A percentile compares a stretch with the other conserved stretches of the same genome.
Conservation (phyloP, 2,329 filamentous ascomycete genomes). For the Aspergillus pseudoterreus region DNA sequence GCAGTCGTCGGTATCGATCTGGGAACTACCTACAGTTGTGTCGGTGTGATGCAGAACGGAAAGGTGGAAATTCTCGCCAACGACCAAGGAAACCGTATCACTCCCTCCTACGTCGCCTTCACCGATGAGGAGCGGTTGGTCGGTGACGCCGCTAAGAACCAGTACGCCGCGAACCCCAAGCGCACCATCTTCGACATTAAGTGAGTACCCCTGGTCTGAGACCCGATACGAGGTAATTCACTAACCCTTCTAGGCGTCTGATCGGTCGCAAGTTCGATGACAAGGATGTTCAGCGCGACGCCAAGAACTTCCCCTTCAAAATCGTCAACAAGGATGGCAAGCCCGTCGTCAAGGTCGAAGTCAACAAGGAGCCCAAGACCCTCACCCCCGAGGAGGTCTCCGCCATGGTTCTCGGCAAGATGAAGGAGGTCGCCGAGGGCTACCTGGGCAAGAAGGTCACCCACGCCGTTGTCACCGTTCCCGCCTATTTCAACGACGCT, state of each 20-base stretch:
- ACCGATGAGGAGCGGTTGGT: constrained; percentile 96
- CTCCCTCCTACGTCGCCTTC: constrained; percentile 91
- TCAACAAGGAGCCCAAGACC: constrained; percentile 55
- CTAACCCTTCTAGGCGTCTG: constrained; percentile 57
- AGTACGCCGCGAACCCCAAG: constrained; percentile 74
- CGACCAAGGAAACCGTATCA: constrained; percentile 95
- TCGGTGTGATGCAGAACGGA: constrained; percentile 93
- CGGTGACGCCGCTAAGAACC: constrained; percentile 96
- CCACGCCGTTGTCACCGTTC: constrained; percentile 80
- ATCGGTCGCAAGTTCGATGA: constrained; percentile 81
- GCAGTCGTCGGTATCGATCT: constrained; percentile 90
- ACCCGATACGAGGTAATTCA: neutral
- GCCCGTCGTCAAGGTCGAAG: constrained; percentile 71
- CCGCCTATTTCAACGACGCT: constrained; percentile 98
- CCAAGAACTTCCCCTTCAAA: constrained; percentile 99
- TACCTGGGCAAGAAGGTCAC: constrained; percentile 60
- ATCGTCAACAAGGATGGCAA: constrained; percentile 86
- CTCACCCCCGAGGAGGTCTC: constrained; percentile 66
- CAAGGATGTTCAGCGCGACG: constrained; percentile 84
- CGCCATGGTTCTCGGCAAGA: constrained; percentile 65
- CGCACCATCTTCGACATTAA: constrained; percentile 80
- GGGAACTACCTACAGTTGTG: constrained; percentile 83
- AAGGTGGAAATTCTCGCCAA: constrained; percentile 95
- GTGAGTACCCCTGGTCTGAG: constrained; percentile 51
- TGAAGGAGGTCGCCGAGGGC: constrained; percentile 63